Conservation (phyloP, 192 early-diverging fungal genomes). For the Coemansia sp. region DNA sequence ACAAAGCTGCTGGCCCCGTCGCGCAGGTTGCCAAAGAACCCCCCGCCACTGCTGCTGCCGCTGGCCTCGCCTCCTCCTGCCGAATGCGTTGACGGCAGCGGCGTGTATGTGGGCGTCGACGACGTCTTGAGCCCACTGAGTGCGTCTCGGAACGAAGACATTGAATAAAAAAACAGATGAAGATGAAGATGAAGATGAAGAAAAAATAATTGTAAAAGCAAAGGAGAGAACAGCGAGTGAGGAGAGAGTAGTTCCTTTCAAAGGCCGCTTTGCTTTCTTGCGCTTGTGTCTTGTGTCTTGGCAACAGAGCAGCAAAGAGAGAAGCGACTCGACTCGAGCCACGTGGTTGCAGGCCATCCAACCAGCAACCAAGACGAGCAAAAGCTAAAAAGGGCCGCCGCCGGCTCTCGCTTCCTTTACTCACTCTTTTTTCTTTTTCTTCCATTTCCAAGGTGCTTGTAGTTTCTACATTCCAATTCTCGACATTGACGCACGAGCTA, state of each 20-base stretch:
- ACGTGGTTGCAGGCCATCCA: background rate
- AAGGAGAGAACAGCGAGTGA: background rate
- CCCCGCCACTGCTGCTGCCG: conserved; percentile 14
- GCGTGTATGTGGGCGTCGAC: conserved; percentile 30
- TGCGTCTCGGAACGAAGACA: conserved; percentile 53
- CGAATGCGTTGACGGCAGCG: conserved; percentile 28
- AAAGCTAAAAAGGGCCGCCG: background rate
- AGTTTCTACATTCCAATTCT: background rate
- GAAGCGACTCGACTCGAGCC: background rate
- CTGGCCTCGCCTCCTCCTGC: conserved; percentile 9
- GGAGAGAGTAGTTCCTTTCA: no score
- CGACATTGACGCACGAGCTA: conserved; percentile 1
- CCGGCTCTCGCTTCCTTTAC: background rate
- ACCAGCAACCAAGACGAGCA: background rate
- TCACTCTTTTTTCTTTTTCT: background rate
- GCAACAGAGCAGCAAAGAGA: background rate
- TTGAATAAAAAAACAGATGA: background rate
- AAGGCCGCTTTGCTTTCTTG: no score
- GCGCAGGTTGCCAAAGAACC: conserved; percentile 49
- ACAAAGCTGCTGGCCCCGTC: conserved; percentile 48
- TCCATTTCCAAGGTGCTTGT: background rate
- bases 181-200: background rate
- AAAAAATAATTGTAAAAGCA: background rate
- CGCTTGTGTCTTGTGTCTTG: background rate
- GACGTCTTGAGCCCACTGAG: conserved; percentile 55